Base-by-base conservation (phyloP, 768 basidiomycete species). In the Mycena indigotica region DNA sequence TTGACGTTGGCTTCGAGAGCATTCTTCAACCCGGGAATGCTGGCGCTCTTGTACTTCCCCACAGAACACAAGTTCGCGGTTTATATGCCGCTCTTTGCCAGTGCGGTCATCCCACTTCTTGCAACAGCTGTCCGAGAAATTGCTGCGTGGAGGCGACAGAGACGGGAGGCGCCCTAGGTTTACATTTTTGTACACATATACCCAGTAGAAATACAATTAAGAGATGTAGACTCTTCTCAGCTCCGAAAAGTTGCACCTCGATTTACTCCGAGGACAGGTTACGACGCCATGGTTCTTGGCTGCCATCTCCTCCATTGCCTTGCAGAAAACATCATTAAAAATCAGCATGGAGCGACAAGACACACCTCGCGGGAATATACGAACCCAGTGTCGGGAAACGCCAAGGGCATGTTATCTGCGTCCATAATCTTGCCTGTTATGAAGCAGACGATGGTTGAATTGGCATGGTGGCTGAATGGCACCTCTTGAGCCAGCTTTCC, bases 21-120 rank as follows among this genome's bases (percentile, higher is more conserved):
- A 3, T 98, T 97, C 79, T 98, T 97, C 76, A 92, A 94, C 71
- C 97, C 96, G 0, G 91, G 90, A 19, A 97, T 98, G 95, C 75
- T 98, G 64, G 95, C 93, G 15, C 74, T 98, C 68, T 79, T 99
- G 21, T 99, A 99, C 73, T 98, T 98, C 74, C 97, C 97, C 21
- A 88, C 93, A 19, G 97, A 98, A 69, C 97, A 98, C 77, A 98
- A 91, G 69, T 95, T 94, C 70, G 95, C 95, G 2, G 93, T 99
- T 8, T 98, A 98, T 70, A 88, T 93, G 0, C 96, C 97, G 0
- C 73, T 99, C 29, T 98, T 99, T 70, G 96, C 93, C 2, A 95
- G 93, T 48, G 83, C 94, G 5, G 79, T 91, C 2, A 88, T 95
- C 26, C 95, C 95, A 4, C 71, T 98, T 52, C 57, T 94, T 10